phyloP scores from a whole-genome alignment of 495 filamentous ascomycete species.

The Talaromyces wortmannii region DNA sequence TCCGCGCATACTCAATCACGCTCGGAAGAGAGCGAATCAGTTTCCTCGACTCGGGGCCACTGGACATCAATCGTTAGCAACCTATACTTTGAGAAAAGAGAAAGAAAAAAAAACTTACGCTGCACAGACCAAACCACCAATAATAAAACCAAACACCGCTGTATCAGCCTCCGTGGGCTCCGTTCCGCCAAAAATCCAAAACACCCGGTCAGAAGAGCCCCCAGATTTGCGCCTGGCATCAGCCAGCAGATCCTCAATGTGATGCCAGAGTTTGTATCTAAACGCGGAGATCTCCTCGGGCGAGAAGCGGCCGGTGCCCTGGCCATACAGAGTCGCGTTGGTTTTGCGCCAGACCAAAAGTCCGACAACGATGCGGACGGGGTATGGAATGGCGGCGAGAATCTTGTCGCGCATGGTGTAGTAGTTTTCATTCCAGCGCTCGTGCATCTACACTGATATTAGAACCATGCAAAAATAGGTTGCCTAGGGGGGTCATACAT shows the following conservation, averaged over 20 bases:
- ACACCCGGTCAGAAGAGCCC: slow-evolving; percentile 20
- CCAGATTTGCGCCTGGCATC: slow-evolving; percentile 6
- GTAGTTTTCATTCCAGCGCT: slow-evolving; percentile 55
- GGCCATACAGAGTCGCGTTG: slow-evolving; percentile 37
- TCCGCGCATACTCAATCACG: slow-evolving; percentile 47
- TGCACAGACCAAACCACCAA: slow-evolving; percentile 36
- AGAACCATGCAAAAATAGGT: neutral
- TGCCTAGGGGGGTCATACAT: slow-evolving; percentile 20
- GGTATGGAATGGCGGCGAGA: slow-evolving; percentile 41
- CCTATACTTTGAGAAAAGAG: neutral
- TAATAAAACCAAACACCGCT: slow-evolving; percentile 50
- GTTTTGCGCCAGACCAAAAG: slow-evolving; percentile 37
- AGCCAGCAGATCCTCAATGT: slow-evolving; percentile 31
- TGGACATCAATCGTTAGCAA: slow-evolving; percentile 13
- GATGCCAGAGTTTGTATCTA: slow-evolving; percentile 45
- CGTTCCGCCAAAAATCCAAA: slow-evolving; percentile 51
- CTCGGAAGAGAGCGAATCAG: slow-evolving; percentile 37
- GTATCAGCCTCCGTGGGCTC: slow-evolving; percentile 51
- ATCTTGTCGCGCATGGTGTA: slow-evolving; percentile 50
- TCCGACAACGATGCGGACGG: slow-evolving; percentile 47
- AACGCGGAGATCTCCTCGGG: slow-evolving; percentile 38
- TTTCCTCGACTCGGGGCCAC: slow-evolving; percentile 36
- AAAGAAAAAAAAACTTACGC: slow-evolving; percentile 42
- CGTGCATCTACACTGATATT: slow-evolving; percentile 20
- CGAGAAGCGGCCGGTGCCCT: slow-evolving; percentile 46